phyloP scores from a whole-genome alignment of 2,329 filamentous ascomycete genomes.

The Xylariaceae sp. region DNA sequence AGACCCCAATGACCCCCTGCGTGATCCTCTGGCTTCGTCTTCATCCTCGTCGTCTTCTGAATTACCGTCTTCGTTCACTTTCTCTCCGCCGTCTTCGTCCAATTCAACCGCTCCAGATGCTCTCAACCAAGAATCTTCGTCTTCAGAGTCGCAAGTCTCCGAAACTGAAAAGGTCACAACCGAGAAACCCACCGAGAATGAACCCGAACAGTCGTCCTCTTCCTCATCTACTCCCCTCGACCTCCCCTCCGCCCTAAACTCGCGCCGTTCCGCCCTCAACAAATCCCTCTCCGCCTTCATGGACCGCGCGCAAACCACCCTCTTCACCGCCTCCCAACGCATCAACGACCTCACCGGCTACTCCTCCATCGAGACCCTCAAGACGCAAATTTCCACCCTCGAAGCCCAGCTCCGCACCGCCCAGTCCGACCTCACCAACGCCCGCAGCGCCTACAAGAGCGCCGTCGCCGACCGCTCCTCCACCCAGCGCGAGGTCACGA shows the following conservation, averaged over 20 bases:
- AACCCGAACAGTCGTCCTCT: conserved; percentile 8
- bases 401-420: conserved; percentile 55
- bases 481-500: conserved; percentile 93
- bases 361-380: conserved; percentile 81
- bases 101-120: conserved; percentile 1
- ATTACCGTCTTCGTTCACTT: background rate
- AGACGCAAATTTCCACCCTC: conserved; percentile 66
- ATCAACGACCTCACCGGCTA: conserved; percentile 95
- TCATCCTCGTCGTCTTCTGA: background rate
- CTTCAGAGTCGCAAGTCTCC: conserved; percentile 3
- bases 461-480: conserved; percentile 77
- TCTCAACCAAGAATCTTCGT: background rate
- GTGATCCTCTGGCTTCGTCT: background rate
- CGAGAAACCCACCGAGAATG: background rate
- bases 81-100: conserved; percentile 3
- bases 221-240: conserved; percentile 23
- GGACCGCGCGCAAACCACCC: conserved; percentile 81
- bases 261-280: conserved; percentile 39
- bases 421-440: conserved; percentile 61
- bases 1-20: conserved; percentile 12
- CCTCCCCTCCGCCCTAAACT: conserved; percentile 44
- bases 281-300: conserved; percentile 64
- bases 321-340: conserved; percentile 78
- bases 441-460: conserved; percentile 73
- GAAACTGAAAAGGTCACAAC: background rate